phyloP scores from a whole-genome alignment of 2,329 filamentous ascomycete species.

The Hypocrella siamensis region DNA sequence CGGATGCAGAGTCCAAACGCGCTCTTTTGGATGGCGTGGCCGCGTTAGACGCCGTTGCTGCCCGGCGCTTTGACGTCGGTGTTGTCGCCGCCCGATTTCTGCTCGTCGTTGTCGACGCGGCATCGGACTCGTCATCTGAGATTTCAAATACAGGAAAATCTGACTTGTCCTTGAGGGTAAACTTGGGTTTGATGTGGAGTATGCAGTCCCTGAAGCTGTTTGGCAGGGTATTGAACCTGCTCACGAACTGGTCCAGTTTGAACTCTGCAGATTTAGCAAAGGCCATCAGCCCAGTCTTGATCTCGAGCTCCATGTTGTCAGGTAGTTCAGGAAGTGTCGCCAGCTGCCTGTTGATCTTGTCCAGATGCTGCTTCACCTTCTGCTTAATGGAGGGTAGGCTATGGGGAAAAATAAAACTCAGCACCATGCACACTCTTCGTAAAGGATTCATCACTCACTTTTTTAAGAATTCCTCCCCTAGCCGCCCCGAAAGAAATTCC shows the following conservation, averaged over 20 bases:
- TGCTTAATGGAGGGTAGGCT: conserved; percentile 37
- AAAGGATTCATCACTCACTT: too few relatives aligned
- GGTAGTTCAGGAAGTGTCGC: conserved; percentile 49
- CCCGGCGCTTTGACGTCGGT: conserved; percentile 14
- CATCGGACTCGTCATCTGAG: conserved; percentile 22
- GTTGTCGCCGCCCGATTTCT: conserved; percentile 9
- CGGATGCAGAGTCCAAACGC: conserved; percentile 8
- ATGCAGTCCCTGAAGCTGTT: conserved; percentile 34
- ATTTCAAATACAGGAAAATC: conserved; percentile 21
- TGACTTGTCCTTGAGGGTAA: conserved; percentile 22
- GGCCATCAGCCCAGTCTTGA: conserved; percentile 41
- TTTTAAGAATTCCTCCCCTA: conserved; percentile 37
- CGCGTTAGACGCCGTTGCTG: conserved; percentile 10
- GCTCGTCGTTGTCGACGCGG: conserved; percentile 9
- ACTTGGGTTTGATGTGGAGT: conserved; percentile 29
- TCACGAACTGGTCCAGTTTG: conserved; percentile 30
- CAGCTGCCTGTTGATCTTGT: conserved; percentile 38
- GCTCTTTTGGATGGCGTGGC: conserved; percentile 19
- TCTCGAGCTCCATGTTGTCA: conserved; percentile 47
- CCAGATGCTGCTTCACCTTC: conserved; percentile 33
- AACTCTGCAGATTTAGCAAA: conserved; percentile 41
- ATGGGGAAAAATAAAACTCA: neutral
- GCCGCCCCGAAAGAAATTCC: conserved; percentile 33
- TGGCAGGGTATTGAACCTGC: conserved; percentile 28
- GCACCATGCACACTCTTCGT: too few relatives aligned